phyloP scores from a whole-genome alignment of 352 stramenopile genomes.

The Globisporangium uncinulatum region DNA sequence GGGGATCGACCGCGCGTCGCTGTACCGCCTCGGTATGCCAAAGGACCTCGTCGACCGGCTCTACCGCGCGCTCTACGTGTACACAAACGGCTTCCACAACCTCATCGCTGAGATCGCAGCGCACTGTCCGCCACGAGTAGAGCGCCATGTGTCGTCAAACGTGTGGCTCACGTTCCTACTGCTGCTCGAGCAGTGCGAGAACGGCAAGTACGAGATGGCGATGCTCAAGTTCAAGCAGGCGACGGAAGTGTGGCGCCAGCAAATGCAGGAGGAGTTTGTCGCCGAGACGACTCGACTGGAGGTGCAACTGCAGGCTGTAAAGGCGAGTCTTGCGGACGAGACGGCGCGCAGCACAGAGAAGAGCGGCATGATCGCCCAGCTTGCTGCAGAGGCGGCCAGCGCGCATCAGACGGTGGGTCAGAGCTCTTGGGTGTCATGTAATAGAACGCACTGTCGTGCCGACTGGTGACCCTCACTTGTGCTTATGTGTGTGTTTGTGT shows the following conservation, averaged over 20 bases:
- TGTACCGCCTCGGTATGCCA: conserved; percentile 72
- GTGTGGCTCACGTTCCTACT: conserved; percentile 75
- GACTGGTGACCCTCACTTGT: not conserved
- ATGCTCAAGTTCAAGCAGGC: conserved; percentile 81
- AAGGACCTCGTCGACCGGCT: conserved; percentile 73
- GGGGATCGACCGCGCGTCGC: conserved; percentile 62
- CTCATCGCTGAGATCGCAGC: conserved; percentile 77
- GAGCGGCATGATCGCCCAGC: conserved; percentile 36
- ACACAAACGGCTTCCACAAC: conserved; percentile 82
- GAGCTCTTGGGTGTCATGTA: not conserved
- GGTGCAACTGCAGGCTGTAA: conserved; percentile 20
- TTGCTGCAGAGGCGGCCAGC: conserved; percentile 31
- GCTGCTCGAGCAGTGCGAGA: conserved; percentile 72
- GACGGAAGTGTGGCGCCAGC: conserved; percentile 41
- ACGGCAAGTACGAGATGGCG: conserved; percentile 81
- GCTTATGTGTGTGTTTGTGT: not conserved
- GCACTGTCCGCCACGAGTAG: conserved; percentile 51
- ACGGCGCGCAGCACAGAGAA: conserved; percentile 32
- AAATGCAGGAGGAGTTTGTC: conserved; percentile 42
- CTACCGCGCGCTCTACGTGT: conserved; percentile 79
- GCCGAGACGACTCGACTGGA: conserved; percentile 33
- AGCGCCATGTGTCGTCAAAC: conserved; percentile 78
- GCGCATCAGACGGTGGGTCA: conserved; percentile 29
- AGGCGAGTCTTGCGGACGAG: conserved; percentile 33
- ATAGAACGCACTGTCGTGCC: too few relatives aligned